A percentile compares a stretch with the other conserved stretches of the same genome.
Evolutionary conservation across 768 basidiomycete species (phyloP).

Genomic region (Rhodocollybia butyracea): DNA sequence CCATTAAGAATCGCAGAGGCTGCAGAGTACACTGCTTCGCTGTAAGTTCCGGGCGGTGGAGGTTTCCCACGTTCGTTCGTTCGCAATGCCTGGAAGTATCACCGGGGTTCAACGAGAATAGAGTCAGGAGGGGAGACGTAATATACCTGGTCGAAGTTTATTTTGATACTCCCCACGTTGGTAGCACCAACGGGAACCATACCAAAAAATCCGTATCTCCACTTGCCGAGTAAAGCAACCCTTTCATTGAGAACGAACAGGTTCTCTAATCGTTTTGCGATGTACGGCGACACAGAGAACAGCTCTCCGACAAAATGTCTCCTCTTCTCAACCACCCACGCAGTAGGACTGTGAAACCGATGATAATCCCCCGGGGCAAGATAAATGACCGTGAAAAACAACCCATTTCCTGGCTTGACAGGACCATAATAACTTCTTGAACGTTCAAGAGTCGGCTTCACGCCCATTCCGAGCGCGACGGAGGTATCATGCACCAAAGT

Average conservation of each 20-base stretch:
- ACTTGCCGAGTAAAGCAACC: constrained; percentile 90
- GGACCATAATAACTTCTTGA: constrained; percentile 32
- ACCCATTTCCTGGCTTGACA: constrained; percentile 66
- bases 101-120: not conserved
- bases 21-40: constrained; percentile 86
- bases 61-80: constrained; percentile 79
- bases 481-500: constrained; percentile 63
- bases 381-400: constrained; percentile 95
- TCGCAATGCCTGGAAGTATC: constrained; percentile 58
- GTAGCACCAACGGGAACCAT: constrained; percentile 99
- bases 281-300: constrained; percentile 94
- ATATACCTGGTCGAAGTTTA: constrained; percentile 87
- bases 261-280: constrained; percentile 88
- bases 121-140: not conserved
- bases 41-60: constrained; percentile 82
- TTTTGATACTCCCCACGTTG: constrained; percentile 93
- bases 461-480: constrained; percentile 73
- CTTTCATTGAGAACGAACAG: constrained; percentile 98
- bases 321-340: constrained; percentile 96
- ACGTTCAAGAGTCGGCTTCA: constrained; percentile 35
- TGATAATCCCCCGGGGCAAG: constrained; percentile 99
- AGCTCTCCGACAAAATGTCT: constrained; percentile 96
- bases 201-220: constrained; percentile 93
- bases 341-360: constrained; percentile 92
- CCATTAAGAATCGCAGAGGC: constrained; percentile 84